These are phyloP conservation scores for Curvularia sp. DNA, from an alignment of 2,329 filamentous ascomycete species.

Conservation along the genomic window DNA sequence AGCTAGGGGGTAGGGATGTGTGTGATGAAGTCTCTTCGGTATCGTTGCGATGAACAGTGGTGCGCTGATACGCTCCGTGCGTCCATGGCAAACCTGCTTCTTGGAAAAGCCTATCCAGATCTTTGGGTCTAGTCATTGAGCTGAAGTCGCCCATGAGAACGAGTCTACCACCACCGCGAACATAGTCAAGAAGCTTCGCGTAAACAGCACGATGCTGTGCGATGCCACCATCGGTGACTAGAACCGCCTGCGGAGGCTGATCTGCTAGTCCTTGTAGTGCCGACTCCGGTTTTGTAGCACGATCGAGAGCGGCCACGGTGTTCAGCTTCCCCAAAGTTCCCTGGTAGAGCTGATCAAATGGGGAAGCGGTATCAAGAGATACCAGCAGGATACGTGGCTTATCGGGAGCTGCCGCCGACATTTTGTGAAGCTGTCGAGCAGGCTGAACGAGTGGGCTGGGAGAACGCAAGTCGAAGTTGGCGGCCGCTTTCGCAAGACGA, in stretches of 20 bases:
- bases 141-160: not conserved
- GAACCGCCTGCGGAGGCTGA: not conserved
- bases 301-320: not conserved
- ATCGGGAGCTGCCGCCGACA: too few relatives aligned
- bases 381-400: too few relatives aligned
- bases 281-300: not conserved
- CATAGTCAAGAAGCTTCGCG: not conserved
- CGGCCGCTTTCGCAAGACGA: constrained; percentile 23
- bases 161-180: not conserved
- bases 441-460: too few relatives aligned
- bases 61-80: not conserved
- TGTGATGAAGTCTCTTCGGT: not conserved
- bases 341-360: too few relatives aligned
- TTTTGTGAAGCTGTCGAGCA: too few relatives aligned
- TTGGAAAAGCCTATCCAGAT: not conserved
- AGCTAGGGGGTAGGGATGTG: not conserved
- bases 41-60: not conserved
- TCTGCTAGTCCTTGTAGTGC: not conserved
- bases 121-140: not conserved
- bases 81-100: not conserved
- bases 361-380: too few relatives aligned
- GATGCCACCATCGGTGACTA: not conserved
- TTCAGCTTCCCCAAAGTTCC: not conserved
- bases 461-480: not conserved
- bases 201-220: not conserved